phyloP scores from a whole-genome alignment of 257 asterid species.

The Striga asiatica region DNA sequence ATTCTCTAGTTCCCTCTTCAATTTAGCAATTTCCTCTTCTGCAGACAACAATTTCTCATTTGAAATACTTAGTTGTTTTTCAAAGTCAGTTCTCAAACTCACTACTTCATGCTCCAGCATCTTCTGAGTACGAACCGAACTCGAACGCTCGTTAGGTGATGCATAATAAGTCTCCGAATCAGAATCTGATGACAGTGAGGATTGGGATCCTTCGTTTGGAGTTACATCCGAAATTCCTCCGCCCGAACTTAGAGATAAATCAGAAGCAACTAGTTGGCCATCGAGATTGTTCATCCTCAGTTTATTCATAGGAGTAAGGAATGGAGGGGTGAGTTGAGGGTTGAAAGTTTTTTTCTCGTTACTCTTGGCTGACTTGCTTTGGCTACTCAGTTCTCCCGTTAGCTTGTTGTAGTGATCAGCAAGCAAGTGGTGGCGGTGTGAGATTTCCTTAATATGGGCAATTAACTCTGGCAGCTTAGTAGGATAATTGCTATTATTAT shows the following conservation, averaged over 20 bases:
- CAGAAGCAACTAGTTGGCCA: slow-evolving; percentile 24
- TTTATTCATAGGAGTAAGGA: slow-evolving; percentile 41
- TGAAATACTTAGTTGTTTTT: slow-evolving; percentile 26
- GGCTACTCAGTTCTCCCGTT: slow-evolving; percentile 14
- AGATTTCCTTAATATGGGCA: slow-evolving; percentile 40
- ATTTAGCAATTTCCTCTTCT: slow-evolving; percentile 41
- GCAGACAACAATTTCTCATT: slow-evolving; percentile 29
- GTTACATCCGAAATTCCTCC: slow-evolving; percentile 43
- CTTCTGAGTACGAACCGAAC: slow-evolving; percentile 15
- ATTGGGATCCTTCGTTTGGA: slow-evolving; percentile 39
- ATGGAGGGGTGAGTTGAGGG: slow-evolving; percentile 17
- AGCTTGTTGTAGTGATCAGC: slow-evolving; percentile 33
- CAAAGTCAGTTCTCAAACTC: slow-evolving; percentile 25
- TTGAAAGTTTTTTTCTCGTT: slow-evolving; percentile 11
- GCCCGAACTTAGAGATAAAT: slow-evolving; percentile 40
- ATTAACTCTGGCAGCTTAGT: slow-evolving; percentile 30
- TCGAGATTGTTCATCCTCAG: slow-evolving; percentile 21
- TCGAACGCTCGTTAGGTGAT: slow-evolving; percentile 19
- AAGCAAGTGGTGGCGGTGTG: slow-evolving; percentile 36
- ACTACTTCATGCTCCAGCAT: slow-evolving; percentile 15
- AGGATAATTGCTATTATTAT: slow-evolving; percentile 2
- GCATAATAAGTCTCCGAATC: slow-evolving; percentile 51
- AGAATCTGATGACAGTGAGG: slow-evolving; percentile 56
- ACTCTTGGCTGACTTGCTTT: slow-evolving; percentile 12
- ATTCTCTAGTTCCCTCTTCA: slow-evolving; percentile 30